Evolutionary conservation across 176 grass and related monocot species (phyloP).

Genomic region (Eleusine indica): DNA sequence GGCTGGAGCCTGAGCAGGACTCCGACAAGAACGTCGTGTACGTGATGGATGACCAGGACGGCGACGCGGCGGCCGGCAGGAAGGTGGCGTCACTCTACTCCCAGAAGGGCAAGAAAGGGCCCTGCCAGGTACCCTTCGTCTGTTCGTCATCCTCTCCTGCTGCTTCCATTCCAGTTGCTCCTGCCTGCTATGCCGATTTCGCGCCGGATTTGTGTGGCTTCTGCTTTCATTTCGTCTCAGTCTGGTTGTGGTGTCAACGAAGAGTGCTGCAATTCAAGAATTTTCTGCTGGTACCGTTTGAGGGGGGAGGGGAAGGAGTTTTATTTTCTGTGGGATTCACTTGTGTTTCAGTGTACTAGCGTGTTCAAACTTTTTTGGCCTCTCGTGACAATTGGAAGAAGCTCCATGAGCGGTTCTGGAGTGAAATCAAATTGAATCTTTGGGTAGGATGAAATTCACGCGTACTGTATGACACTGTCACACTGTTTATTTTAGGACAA

Average conservation of each 20-base stretch:
- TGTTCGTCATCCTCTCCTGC: not conserved
- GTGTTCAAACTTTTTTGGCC: not conserved
- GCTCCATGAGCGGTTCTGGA: not conserved
- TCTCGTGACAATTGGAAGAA: not conserved
- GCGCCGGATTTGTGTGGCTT: not conserved
- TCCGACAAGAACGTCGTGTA: slow-evolving; percentile 78
- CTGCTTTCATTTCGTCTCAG: not conserved
- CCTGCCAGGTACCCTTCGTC: slow-evolving; percentile 61
- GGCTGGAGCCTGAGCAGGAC: slow-evolving; percentile 45
- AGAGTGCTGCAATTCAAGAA: not conserved
- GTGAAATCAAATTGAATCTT: not conserved
- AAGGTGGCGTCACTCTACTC: slow-evolving; percentile 84
- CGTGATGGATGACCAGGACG: slow-evolving; percentile 51
- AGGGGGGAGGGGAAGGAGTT: too few species aligned
- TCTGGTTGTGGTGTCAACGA: not conserved
- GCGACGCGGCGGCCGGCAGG: slow-evolving; percentile 17
- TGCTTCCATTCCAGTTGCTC: not conserved
- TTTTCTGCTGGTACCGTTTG: too few species aligned
- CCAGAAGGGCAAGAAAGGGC: slow-evolving; percentile 86
- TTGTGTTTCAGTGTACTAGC: too few species aligned
- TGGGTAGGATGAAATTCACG: not conserved
- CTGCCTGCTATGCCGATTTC: not conserved
- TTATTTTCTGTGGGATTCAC: too few species aligned
- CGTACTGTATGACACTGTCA: not conserved
- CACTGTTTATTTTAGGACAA: not conserved